Evolutionary conservation across 768 basidiomycete genomes (phyloP), one percentile per base, ranked within the genome.

Genomic region (Tricholoma furcatifolium): DNA sequence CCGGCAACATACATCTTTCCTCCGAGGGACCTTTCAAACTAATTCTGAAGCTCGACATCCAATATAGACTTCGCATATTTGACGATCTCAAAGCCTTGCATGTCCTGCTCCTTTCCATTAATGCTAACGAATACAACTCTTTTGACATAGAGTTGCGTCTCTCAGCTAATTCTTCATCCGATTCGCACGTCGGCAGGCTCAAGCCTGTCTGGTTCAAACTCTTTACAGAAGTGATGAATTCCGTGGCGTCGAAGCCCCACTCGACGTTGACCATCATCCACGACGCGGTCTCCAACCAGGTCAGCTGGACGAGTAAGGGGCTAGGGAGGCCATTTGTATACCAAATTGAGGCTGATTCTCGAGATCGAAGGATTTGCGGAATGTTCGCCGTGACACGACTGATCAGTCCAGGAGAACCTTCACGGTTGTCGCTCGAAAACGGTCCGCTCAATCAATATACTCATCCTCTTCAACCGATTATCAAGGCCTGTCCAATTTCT

Each of bases 201-300:
- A 27, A 27, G 27, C 27, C 3, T 27, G 7, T 7, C n/a, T 52
- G 55, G 55, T 18, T 17, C 36, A 43, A 48, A n/a, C 30, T 52
- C 17, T 42, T 56, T 15, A 42, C 47, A 41, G 55, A 51, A 39
- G 41, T 56, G 6, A 56, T 56, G 55, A 56, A 53, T 24, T 32
- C 43, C 7, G 51, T 53, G n/a, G 55, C 38, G 8, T 30, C 34
- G 35, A 56, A 49, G n/a, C 27, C 50, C 4, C 31, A 44, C 8
- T 56, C 55, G 4, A 24, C 24, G 24, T 35, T 56, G 21, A 56
- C 43, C 6, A n/a, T n/a, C n/a, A n/a, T n/a, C n/a, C n/a, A n/a
- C n/a, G n/a, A n/a, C n/a, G 55, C 53, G 21, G 47, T n/a, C 21
- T 34, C 46, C 8, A 46, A 27, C 27, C 3, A 51, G 9, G 34